Base-by-base conservation (phyloP, 148 eudicot genomes). In the Vaccinium macrocarpon region DNA sequence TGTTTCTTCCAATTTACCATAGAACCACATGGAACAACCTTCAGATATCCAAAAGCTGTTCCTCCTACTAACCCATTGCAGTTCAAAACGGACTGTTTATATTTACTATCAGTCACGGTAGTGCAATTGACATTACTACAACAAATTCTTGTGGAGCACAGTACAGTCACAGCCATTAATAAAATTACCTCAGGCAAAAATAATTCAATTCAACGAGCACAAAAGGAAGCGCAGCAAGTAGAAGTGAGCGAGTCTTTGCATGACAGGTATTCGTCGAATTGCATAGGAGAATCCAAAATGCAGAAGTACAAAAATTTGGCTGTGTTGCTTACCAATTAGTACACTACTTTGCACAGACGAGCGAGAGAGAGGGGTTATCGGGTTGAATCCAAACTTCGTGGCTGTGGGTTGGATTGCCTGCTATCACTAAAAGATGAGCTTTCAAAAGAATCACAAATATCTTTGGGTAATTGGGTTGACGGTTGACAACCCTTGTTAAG, bases 1-100 rank as follows among this genome's bases (percentile, higher is more conserved):
- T 68, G 87, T 82, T 85, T 92, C 87, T 89, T 90, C 93, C 91
- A 86, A 70, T 87, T 82, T 71, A 85, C 29, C 80, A 32, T 7
- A 78, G 85, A 86, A 87, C 90, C 88, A 81, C 80, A 48, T 78
- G 80, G 80, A 12, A 83, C 84, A 80, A 86, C 51, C 80, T 84
- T 85, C 51, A 81, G 38, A 83, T 62, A 84, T 52, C 59, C 88
- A 74, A 78, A 25, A 83, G 79, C 74, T 82, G 80, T 86, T 16
- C 80, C 79, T 81, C 78, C 79, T 27, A 84, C 35, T 9, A 61
- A 61, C 25, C 64, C 86, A 83, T 56, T 55, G 38, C n/a, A 73
- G 15, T 38, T 82, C 12, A 82, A 78, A 85, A 61, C 64, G 70
- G 51, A 77, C 9, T 82, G 74, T 15, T 76, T 84, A 80, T 82